Percentiles rank a stretch among this genome's conserved stretches.
Evolutionary conservation across 768 basidiomycete genomes (phyloP).

Genomic region (Lactifluus volemus): DNA sequence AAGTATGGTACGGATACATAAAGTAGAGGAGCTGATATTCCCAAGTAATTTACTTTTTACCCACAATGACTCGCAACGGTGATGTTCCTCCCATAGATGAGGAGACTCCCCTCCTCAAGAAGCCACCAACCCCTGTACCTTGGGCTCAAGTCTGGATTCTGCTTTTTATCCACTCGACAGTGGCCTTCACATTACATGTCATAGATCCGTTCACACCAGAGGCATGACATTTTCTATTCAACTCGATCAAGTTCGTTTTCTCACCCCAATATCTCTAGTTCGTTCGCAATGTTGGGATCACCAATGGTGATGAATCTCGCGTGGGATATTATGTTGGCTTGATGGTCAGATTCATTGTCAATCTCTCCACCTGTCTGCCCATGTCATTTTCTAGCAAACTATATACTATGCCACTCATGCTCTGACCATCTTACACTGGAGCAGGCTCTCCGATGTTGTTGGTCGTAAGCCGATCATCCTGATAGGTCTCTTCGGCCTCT

Average conservation of each 20-base stretch:
- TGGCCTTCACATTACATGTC: constrained; percentile 67
- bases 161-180: constrained; percentile 64
- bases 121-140: constrained; percentile 48
- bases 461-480: too few species aligned
- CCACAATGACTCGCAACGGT: neutral
- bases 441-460: too few species aligned
- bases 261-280: constrained; percentile 33
- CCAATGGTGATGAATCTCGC: too few species aligned
- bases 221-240: too few species aligned
- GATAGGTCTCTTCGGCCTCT: too few species aligned
- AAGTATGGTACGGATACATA: too few species aligned
- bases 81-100: constrained; percentile 1
- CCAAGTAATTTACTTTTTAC: neutral
- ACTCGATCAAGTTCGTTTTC: neutral
- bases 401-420: constrained; percentile 74
- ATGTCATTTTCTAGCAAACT: constrained; percentile 45
- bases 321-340: too few species aligned
- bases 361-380: neutral
- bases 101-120: constrained; percentile 20
- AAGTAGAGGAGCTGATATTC: too few species aligned
- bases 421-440: constrained; percentile 16
- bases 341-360: constrained; percentile 24
- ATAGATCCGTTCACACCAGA: constrained; percentile 42
- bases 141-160: constrained; percentile 63
- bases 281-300: too few species aligned